Percentiles rank a stretch among this genome's conserved stretches.
Evolutionary conservation across 306 rosid species (phyloP).

Genomic region (Neltuma alba): DNA sequence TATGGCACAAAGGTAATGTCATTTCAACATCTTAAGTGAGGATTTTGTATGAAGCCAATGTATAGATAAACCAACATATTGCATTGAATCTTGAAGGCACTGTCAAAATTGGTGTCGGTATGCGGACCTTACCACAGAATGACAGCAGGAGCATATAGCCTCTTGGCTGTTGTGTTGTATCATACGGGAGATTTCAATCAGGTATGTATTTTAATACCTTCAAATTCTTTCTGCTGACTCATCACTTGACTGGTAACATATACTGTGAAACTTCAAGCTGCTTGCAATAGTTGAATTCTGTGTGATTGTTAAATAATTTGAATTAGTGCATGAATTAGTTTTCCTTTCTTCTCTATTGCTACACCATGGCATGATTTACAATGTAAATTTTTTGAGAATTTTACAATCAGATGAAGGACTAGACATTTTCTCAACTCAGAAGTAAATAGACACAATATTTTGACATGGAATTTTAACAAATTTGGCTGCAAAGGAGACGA

Average conservation of each 20-base stretch:
- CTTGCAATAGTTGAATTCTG: constrained; percentile 14
- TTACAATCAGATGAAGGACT: constrained; percentile 8
- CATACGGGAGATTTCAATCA: constrained; percentile 99
- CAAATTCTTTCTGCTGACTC: constrained; percentile 26
- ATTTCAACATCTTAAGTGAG: constrained; percentile 13
- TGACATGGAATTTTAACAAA: constrained; percentile 12
- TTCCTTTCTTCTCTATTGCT: not conserved
- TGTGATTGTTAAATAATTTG: not conserved
- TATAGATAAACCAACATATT: constrained; percentile 35
- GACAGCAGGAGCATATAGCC: constrained; percentile 99
- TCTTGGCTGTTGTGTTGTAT: constrained; percentile 92
- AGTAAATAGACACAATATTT: not conserved
- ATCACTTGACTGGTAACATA: constrained; percentile 30
- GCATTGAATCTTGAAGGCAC: constrained; percentile 69
- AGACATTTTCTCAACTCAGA: constrained; percentile 1
- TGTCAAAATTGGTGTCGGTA: constrained; percentile 82
- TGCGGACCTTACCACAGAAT: constrained; percentile 98
- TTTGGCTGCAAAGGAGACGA: constrained; percentile 9
- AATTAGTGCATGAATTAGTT: not conserved
- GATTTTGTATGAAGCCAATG: constrained; percentile 13
- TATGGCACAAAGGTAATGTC: constrained; percentile 86
- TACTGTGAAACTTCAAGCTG: constrained; percentile 11
- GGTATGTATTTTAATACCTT: constrained; percentile 44
- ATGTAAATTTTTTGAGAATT: not conserved
- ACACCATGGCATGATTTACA: constrained; percentile 2